A percentile compares a stretch with the other conserved stretches of the same genome.
Evolutionary conservation across 2,329 filamentous ascomycete species (phyloP).

Genomic region (Juglanconis juglandina): DNA sequence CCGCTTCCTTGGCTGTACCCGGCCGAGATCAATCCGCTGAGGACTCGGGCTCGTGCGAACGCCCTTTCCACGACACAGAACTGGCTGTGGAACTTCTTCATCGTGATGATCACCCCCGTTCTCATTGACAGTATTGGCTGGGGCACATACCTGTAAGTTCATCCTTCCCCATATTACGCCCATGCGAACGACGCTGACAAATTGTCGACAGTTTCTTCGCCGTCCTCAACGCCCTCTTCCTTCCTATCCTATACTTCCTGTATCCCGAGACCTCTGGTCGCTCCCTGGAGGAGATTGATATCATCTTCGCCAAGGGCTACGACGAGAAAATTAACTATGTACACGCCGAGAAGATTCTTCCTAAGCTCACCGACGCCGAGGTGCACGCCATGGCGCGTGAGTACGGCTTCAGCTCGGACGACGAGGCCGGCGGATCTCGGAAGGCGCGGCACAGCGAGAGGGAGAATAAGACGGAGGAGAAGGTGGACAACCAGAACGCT

Average conservation of each 20-base stretch:
- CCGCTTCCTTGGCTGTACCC: constrained; percentile 61
- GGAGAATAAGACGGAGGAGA: constrained; percentile 9
- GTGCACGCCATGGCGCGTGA: constrained; percentile 15
- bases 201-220: constrained; percentile 41
- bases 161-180: neutral
- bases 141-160: constrained; percentile 20
- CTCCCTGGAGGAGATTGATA: constrained; percentile 61
- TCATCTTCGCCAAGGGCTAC: constrained; percentile 26
- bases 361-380: constrained; percentile 13
- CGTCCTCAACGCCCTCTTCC: constrained; percentile 48
- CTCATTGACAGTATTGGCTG: constrained; percentile 57
- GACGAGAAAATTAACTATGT: constrained; percentile 15
- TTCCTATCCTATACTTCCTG: constrained; percentile 48
- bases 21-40: constrained; percentile 51
- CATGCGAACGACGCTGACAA: neutral
- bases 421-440: constrained; percentile 2
- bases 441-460: constrained; percentile 10
- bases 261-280: constrained; percentile 45
- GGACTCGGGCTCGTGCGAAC: constrained; percentile 43
- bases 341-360: constrained; percentile 12
- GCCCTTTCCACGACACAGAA: constrained; percentile 59
- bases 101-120: constrained; percentile 62
- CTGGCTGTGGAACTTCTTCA: constrained; percentile 50
- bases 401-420: constrained; percentile 17
- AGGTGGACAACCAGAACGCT: constrained; percentile 5